Conservation (phyloP, 139 green algal genomes). For the Pycnococcus provasolii region DNA sequence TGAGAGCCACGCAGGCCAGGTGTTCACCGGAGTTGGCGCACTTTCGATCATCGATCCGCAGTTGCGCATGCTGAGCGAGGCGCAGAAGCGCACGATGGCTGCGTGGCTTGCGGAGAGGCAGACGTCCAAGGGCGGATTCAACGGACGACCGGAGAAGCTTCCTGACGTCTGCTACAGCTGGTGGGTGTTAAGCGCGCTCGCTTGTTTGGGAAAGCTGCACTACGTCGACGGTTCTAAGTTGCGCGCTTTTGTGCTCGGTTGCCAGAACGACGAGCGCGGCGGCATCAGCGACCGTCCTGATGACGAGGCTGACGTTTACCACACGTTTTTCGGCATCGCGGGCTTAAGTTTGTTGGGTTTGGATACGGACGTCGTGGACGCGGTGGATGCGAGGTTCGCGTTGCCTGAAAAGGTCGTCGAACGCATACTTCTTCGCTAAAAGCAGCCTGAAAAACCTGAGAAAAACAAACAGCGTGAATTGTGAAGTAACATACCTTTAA, state of each 20-base stretch:
- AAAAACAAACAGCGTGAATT: too few species aligned
- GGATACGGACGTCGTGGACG: background rate
- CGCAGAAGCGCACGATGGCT: background rate
- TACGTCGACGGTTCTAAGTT: conserved; percentile 77
- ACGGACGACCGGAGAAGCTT: conserved; percentile 57
- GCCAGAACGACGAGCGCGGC: conserved; percentile 80
- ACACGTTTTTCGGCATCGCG: conserved; percentile 98
- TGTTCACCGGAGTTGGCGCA: conserved; percentile 86
- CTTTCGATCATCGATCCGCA: conserved; percentile 56
- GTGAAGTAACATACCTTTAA: too few species aligned
- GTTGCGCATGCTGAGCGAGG: background rate
- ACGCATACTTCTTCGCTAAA: background rate
- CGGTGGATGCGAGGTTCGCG: conserved; percentile 13
- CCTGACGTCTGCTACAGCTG: conserved; percentile 85
- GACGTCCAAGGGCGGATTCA: conserved; percentile 75
- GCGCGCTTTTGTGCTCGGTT: conserved; percentile 34
- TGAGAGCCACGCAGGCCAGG: conserved; percentile 46
- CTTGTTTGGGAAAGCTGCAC: conserved; percentile 71
- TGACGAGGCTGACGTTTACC: conserved; percentile 91
- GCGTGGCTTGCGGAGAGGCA: conserved; percentile 86
- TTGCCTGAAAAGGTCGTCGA: background rate
- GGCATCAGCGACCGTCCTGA: conserved; percentile 92
- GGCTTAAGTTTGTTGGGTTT: conserved; percentile 24
- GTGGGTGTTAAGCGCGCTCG: conserved; percentile 91
- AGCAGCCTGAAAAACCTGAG: too few species aligned